These are phyloP conservation scores for Aegilops tauschii DNA, from an alignment of 176 grass and related monocot species.

Conservation along the genomic window DNA sequence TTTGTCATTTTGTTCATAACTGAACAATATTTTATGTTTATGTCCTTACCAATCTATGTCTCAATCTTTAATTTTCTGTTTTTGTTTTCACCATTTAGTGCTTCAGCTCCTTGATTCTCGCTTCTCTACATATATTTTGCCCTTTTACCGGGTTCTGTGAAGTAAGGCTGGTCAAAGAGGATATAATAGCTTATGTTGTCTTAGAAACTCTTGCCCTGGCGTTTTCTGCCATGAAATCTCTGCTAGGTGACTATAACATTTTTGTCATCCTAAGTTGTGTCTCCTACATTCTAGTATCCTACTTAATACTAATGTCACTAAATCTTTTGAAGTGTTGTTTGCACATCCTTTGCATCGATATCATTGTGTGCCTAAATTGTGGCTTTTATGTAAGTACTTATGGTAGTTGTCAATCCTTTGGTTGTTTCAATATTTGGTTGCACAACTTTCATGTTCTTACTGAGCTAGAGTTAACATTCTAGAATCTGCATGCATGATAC, in stretches of 20 bases:
- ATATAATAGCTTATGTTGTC: constrained; percentile 60
- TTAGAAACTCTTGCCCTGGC: constrained; percentile 53
- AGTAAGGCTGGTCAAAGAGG: constrained; percentile 57
- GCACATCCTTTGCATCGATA: neutral
- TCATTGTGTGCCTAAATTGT: neutral
- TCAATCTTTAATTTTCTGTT: neutral
- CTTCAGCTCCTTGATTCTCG: constrained; percentile 34
- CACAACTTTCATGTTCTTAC: neutral
- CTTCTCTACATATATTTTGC: constrained; percentile 66
- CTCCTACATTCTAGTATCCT: neutral
- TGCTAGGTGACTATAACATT: constrained; percentile 56
- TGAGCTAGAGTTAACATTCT: neutral
- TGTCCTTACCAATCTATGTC: neutral
- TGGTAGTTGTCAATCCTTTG: neutral
- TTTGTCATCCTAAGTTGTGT: neutral
- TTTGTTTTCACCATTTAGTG: constrained; percentile 6
- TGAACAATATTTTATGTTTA: neutral
- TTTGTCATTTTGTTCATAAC: neutral
- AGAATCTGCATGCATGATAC: neutral
- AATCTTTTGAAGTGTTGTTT: neutral
- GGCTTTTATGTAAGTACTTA: neutral
- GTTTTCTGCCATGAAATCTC: constrained; percentile 42
- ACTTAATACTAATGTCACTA: neutral
- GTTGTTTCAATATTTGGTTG: neutral
- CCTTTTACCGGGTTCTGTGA: constrained; percentile 68